Conservation (phyloP, 2,329 filamentous ascomycete genomes). For the Botrytis elliptica region DNA sequence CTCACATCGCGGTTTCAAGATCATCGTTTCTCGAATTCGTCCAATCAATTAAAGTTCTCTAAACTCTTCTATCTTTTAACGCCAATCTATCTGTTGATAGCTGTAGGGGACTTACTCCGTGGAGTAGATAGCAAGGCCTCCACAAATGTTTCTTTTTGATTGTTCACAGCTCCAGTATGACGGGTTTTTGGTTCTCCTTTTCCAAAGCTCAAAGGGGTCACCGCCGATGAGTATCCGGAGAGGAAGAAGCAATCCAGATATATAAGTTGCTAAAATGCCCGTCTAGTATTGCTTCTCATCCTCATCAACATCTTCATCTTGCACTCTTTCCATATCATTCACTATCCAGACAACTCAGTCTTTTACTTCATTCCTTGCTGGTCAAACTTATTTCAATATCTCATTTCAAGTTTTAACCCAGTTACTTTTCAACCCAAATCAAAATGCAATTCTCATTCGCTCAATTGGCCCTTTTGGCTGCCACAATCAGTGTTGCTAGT, state of each 20-base stretch:
- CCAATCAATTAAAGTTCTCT: not conserved
- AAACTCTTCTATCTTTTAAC: not conserved
- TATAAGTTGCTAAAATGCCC: not conserved
- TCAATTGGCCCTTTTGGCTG: constrained; percentile 7
- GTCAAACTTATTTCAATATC: not conserved
- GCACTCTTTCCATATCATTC: not conserved
- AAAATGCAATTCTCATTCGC: constrained; percentile 16
- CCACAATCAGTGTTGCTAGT: not conserved
- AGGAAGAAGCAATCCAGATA: not conserved
- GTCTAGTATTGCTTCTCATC: too few relatives aligned
- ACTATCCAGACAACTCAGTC: not conserved
- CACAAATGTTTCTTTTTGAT: constrained; percentile 5
- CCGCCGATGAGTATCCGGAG: not conserved
- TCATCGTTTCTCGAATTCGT: not conserved
- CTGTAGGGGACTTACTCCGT: not conserved
- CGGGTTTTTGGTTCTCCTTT: not conserved
- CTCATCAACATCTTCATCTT: not conserved
- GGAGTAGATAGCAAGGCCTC: not conserved
- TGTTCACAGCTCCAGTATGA: not conserved
- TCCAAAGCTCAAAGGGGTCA: not conserved
- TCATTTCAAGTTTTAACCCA: not conserved
- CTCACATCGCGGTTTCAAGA: not conserved
- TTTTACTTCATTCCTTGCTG: constrained; percentile 8
- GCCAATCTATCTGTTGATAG: not conserved
- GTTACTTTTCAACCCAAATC: not conserved